Evolutionary conservation across 768 basidiomycete genomes (phyloP).

Genomic region (Heimioporus sp.): DNA sequence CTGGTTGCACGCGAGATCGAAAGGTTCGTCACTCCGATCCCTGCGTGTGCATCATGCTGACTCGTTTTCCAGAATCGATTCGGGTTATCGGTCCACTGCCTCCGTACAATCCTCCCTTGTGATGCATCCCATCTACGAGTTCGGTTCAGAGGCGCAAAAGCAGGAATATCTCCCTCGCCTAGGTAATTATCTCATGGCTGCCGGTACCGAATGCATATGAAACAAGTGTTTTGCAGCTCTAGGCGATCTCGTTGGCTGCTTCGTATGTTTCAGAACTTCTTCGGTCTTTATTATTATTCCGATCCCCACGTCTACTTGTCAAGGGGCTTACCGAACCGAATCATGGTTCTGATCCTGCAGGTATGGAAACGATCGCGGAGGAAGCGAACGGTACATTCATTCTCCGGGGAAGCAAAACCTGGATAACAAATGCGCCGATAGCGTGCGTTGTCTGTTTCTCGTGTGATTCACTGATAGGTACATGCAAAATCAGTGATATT

Average conservation of each 20-base stretch:
- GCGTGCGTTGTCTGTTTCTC: constrained; percentile 52
- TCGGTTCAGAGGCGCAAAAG: constrained; percentile 87
- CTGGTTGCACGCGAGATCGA: constrained; percentile 93
- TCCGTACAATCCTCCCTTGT: constrained; percentile 96
- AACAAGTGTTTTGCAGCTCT: constrained; percentile 46
- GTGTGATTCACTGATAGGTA: constrained; percentile 5
- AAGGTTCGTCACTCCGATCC: constrained; percentile 44
- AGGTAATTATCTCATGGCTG: constrained; percentile 41
- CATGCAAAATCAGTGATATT: constrained; percentile 55
- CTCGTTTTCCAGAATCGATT: constrained; percentile 68
- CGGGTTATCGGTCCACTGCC: constrained; percentile 91
- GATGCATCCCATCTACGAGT: constrained; percentile 92
- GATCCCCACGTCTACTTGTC: not conserved
- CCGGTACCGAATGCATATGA: constrained; percentile 1
- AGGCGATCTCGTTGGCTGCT: constrained; percentile 89
- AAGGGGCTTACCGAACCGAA: constrained; percentile 96
- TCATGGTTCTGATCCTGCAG: constrained; percentile 94
- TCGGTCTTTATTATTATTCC: not conserved
- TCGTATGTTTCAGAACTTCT: constrained; percentile 52
- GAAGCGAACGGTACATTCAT: constrained; percentile 84
- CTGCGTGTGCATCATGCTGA: not conserved
- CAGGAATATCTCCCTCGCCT: constrained; percentile 86
- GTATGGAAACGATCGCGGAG: constrained; percentile 93
- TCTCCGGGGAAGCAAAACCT: constrained; percentile 91
- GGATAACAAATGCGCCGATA: constrained; percentile 93